phyloP scores from a whole-genome alignment of 2,329 filamentous ascomycete genomes.

The Paracoccidioides lutzii region DNA sequence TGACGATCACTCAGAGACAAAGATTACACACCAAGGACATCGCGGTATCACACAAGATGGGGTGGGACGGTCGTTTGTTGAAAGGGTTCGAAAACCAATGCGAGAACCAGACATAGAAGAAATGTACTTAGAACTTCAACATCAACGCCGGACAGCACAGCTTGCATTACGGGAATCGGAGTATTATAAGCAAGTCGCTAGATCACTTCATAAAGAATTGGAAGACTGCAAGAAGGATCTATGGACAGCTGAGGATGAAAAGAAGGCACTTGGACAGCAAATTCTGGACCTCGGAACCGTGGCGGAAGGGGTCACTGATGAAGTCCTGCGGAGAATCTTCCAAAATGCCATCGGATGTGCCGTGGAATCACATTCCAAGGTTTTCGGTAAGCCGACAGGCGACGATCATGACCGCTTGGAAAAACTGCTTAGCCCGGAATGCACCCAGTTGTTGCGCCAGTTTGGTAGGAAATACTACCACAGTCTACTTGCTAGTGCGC shows the following conservation, averaged over 20 bases:
- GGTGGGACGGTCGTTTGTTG: background rate
- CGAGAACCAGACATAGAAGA: background rate
- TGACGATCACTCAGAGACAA: background rate
- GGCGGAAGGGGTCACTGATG: conserved; percentile 1
- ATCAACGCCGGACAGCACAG: background rate
- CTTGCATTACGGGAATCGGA: background rate
- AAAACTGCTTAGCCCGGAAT: background rate
- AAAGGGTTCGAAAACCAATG: background rate
- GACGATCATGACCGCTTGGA: background rate
- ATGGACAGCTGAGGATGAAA: background rate
- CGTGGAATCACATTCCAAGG: background rate
- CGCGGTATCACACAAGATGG: background rate
- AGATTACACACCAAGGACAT: background rate
- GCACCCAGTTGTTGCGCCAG: background rate
- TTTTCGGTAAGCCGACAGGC: background rate
- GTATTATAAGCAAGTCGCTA: background rate
- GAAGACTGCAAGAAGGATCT: conserved; percentile 2
- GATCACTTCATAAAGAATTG: background rate
- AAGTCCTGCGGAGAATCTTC: background rate
- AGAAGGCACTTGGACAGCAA: conserved; percentile 1
- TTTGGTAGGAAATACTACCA: conserved; percentile 2
- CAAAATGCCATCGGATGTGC: background rate
- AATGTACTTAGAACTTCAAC: background rate
- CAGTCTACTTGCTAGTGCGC: conserved; percentile 1
- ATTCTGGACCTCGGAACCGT: conserved; percentile 1